phyloP scores from a whole-genome alignment of 352 stramenopile genomes.

The Globisporangium iwayamae region DNA sequence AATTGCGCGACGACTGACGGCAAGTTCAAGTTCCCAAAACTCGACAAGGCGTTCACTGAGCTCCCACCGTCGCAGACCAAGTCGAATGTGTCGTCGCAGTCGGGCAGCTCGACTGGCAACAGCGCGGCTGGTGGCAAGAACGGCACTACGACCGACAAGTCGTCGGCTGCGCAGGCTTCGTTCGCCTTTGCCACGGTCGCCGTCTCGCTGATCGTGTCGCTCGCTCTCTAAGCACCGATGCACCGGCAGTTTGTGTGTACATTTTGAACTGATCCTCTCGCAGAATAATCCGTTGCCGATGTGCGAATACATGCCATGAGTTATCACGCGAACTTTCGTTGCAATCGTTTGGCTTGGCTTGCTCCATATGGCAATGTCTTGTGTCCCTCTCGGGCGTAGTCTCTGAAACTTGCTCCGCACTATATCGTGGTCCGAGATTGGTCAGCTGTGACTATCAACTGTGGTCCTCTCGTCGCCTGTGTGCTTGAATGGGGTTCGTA shows the following conservation, averaged over 20 bases:
- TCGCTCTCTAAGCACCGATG: slow-evolving; percentile 10
- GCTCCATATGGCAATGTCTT: too few relatives aligned
- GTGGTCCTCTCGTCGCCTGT: background rate
- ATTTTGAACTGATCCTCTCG: slow-evolving; percentile 9
- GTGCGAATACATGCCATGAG: slow-evolving; percentile 11
- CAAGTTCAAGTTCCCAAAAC: slow-evolving; percentile 55
- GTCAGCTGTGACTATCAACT: too few relatives aligned
- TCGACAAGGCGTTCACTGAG: slow-evolving; percentile 48
- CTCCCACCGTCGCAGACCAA: slow-evolving; percentile 42
- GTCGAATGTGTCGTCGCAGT: slow-evolving; percentile 6
- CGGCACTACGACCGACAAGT: slow-evolving; percentile 5
- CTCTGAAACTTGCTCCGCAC: background rate
- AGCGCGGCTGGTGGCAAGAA: background rate
- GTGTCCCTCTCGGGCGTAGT: background rate
- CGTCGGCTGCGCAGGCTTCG: background rate
- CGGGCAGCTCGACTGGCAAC: background rate
- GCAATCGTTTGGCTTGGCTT: too few relatives aligned
- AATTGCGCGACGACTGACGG: slow-evolving; percentile 35
- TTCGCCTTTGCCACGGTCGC: slow-evolving; percentile 5
- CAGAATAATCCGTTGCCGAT: slow-evolving; percentile 6
- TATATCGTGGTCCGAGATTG: too few relatives aligned
- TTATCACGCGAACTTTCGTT: background rate
- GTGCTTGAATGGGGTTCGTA: background rate
- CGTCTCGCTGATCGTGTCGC: slow-evolving; percentile 5
- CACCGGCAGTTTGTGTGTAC: slow-evolving; percentile 7